Percentiles rank a stretch among this genome's conserved stretches.
phyloP scores from a whole-genome alignment of 1,284 basidiomycete species.

The Marasmius oreades region DNA sequence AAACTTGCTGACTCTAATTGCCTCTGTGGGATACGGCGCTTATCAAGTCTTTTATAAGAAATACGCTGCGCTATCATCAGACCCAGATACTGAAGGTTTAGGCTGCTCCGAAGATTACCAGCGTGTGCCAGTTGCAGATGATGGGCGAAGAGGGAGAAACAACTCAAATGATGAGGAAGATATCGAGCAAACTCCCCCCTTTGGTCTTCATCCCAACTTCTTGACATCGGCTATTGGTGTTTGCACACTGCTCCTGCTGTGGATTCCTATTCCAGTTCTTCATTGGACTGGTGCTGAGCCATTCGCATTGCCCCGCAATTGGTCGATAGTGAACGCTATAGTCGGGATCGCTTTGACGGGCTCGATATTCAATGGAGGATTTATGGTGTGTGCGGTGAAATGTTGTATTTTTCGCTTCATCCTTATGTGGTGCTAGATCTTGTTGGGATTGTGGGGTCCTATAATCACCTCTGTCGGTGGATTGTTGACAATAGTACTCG shows the following conservation, averaged over 20 bases:
- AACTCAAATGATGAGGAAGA: slow-evolving; percentile 25
- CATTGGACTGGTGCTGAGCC: slow-evolving; percentile 55
- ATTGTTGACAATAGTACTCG: slow-evolving; percentile 80
- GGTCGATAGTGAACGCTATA: slow-evolving; percentile 44
- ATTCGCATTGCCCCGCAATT: slow-evolving; percentile 56
- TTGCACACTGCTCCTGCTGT: slow-evolving; percentile 60
- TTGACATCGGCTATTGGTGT: slow-evolving; percentile 68
- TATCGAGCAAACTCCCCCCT: slow-evolving; percentile 55
- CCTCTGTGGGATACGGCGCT: slow-evolving; percentile 64
- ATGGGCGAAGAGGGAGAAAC: slow-evolving; percentile 17
- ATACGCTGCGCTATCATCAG: slow-evolving; percentile 62
- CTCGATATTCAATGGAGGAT: slow-evolving; percentile 70
- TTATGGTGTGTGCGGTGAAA: slow-evolving; percentile 55
- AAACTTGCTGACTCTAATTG: slow-evolving; percentile 66
- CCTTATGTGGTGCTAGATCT: slow-evolving; percentile 43
- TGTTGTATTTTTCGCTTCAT: slow-evolving; percentile 7
- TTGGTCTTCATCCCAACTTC: slow-evolving; percentile 76
- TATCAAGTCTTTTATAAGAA: slow-evolving; percentile 85
- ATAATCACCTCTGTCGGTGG: slow-evolving; percentile 81
- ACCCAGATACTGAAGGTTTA: slow-evolving; percentile 41
- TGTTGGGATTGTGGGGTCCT: slow-evolving; percentile 81
- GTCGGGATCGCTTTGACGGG: slow-evolving; percentile 62
- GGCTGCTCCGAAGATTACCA: slow-evolving; percentile 37
- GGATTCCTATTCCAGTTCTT: slow-evolving; percentile 69
- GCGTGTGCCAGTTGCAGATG: slow-evolving; percentile 34